Conservation (phyloP, 768 basidiomycete genomes). For the Mycena venus region DNA sequence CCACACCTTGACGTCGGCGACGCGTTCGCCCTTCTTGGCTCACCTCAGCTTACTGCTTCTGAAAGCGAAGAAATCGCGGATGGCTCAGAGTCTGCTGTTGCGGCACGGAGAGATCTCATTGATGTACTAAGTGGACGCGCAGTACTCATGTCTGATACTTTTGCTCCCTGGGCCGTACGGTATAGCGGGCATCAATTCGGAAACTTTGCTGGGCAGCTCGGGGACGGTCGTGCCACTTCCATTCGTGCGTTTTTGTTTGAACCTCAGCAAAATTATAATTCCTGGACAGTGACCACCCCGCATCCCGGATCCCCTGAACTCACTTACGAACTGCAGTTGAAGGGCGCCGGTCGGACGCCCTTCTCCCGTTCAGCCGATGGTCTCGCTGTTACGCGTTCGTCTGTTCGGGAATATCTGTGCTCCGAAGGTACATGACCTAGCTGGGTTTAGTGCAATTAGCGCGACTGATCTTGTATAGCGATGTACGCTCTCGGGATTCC, state of each 20-base stretch:
- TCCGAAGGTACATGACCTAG: constrained; percentile 77
- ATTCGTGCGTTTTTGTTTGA: constrained; percentile 57
- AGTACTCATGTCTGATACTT: constrained; percentile 70
- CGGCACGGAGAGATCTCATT: constrained; percentile 76
- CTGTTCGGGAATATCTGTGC: constrained; percentile 93
- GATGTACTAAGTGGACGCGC: constrained; percentile 87
- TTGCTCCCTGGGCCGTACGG: constrained; percentile 88
- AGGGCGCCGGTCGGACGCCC: constrained; percentile 94
- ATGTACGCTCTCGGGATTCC: constrained; percentile 86
- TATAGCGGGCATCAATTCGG: constrained; percentile 96
- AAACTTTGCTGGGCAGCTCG: constrained; percentile 92
- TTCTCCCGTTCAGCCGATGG: constrained; percentile 95
- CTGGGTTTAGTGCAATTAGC: background rate
- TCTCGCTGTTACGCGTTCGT: constrained; percentile 93
- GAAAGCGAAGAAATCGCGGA: constrained; percentile 2
- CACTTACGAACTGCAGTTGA: constrained; percentile 91
- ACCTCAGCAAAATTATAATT: background rate
- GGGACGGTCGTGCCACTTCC: constrained; percentile 96
- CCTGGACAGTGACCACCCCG: constrained; percentile 76
- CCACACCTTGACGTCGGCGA: constrained; percentile 92
- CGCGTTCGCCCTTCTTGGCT: constrained; percentile 76
- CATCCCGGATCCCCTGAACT: constrained; percentile 69
- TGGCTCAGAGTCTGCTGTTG: constrained; percentile 49
- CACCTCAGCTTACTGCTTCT: constrained; percentile 60
- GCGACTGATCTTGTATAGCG: constrained; percentile 40